Evolutionary conservation across 164 flowering plant genomes (phyloP), one percentile per base, ranked within the genome.

Genomic region (Malania oleifera): DNA sequence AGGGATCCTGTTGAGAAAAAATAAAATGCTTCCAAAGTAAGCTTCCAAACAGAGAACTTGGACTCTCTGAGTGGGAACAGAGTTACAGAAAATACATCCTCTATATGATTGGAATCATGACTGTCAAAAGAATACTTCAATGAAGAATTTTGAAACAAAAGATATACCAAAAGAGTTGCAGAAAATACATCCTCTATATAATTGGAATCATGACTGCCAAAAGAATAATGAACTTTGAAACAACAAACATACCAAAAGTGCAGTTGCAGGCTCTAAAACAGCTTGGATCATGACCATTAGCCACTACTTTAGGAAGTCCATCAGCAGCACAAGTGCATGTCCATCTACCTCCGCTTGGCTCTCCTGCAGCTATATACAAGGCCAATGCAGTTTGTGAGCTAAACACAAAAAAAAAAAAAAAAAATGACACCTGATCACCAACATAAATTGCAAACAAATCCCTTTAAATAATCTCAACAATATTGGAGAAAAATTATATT

Each of bases 181-280:
- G n/a, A 11, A 40, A 40, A 40, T 12, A 11, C 13, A 11, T 40
- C 17, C 44, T 40, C 17, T 40, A 40, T 7, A 34, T 12, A 34
- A 34, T 12, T 34, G 38, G 38, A 12, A 34, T 34, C 10, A 7
- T 39, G 43, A 14, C 10, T 10, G 43, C 15, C 17, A 10, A 5
- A 11, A 39, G 14, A 14, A 39, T 10, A 10, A 10, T n/a, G 8
- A 46, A 0, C 10, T 5, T 46, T 7, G 31, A 3, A 2, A 28
- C 25, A 56, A 23, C 50, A 20, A 14, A 31, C 12, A 48, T 86
- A 93, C 99, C 92, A 43, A 80, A 80, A 43, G 79, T 80, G 77
- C 96, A 93, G 69, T 85, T 81, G 81, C 99, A 93, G 59, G 84
- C 64, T 14, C 83, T 67, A 66, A 93, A 90, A 73, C 99, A 93